Percentiles rank a stretch among this genome's conserved stretches.
These are phyloP conservation scores for Saksenaea oblongispora DNA, from an alignment of 371 early-diverging fungal species.

Conservation along the genomic window DNA sequence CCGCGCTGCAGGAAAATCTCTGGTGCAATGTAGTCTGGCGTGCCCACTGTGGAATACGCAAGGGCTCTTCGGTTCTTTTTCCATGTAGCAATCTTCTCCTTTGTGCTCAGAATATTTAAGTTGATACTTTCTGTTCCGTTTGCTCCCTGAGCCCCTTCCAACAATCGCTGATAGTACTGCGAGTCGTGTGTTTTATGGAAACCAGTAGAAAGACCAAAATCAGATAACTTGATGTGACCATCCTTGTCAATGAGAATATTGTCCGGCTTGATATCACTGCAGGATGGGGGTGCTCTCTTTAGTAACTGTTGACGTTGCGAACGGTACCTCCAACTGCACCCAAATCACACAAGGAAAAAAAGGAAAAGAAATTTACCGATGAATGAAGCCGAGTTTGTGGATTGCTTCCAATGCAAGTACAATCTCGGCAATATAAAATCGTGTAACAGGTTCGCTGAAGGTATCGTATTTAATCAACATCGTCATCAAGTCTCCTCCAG, in stretches of 20 bases:
- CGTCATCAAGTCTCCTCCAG: constrained; percentile 98
- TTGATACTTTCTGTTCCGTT: constrained; percentile 74
- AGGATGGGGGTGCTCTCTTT: constrained; percentile 23
- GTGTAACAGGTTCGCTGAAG: constrained; percentile 95
- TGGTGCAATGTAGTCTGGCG: constrained; percentile 98
- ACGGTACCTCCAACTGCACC: neutral
- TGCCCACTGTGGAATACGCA: constrained; percentile 94
- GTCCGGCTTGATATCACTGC: constrained; percentile 87
- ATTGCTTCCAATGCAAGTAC: constrained; percentile 94
- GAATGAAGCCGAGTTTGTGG: constrained; percentile 96
- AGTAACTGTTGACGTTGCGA: neutral
- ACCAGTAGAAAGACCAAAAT: constrained; percentile 98
- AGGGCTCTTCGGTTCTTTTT: constrained; percentile 92
- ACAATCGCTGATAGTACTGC: constrained; percentile 82
- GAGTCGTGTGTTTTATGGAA: constrained; percentile 98
- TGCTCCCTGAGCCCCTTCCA: constrained; percentile 61
- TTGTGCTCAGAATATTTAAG: constrained; percentile 65
- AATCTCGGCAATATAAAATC: constrained; percentile 98
- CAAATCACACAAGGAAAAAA: too few relatives aligned
- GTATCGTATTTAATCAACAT: constrained; percentile 96
- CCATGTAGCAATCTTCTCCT: constrained; percentile 94
- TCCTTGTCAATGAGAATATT: constrained; percentile 84
- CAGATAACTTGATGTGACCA: constrained; percentile 91
- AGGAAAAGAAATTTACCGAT: constrained; percentile 64
- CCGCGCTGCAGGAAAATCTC: constrained; percentile 94